A percentile compares a stretch with the other conserved stretches of the same genome.
These are phyloP conservation scores for Punctularia strigosozonata DNA, from an alignment of 768 basidiomycete genomes.

Conservation along the genomic window DNA sequence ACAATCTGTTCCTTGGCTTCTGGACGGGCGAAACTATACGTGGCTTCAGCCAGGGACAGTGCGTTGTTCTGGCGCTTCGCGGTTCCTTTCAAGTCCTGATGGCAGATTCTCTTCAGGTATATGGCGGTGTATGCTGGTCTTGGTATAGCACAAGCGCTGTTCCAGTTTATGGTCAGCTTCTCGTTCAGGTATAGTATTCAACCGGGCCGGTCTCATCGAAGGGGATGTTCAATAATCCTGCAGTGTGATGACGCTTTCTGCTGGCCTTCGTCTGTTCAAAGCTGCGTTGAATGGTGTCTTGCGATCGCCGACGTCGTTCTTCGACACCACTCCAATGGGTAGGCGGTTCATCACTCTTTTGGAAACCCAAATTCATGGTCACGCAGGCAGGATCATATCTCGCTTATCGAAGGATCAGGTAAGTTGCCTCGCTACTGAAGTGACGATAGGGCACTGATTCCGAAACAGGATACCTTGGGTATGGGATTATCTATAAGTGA, in stretches of 20 bases:
- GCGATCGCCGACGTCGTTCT: conserved; percentile 52
- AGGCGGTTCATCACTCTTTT: conserved; percentile 5
- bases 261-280: conserved; percentile 36
- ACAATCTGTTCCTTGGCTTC: conserved; percentile 60
- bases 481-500: too few relatives aligned
- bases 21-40: conserved; percentile 50
- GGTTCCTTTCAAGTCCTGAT: too few relatives aligned
- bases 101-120: too few relatives aligned
- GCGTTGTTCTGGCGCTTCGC: too few relatives aligned
- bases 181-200: conserved; percentile 32
- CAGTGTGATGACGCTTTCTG: conserved; percentile 21
- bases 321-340: conserved; percentile 66
- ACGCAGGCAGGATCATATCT: conserved; percentile 41
- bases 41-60: conserved; percentile 43
- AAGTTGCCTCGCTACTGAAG: too few relatives aligned
- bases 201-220: conserved; percentile 3
- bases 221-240: not conserved
- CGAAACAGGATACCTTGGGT: too few relatives aligned
- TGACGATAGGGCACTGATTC: too few relatives aligned
- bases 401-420: conserved; percentile 53
- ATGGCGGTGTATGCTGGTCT: conserved; percentile 42
- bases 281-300: conserved; percentile 44
- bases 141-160: conserved; percentile 38
- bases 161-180: conserved; percentile 37
- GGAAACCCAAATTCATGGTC: not conserved